These are phyloP conservation scores for Botrytis aclada DNA, from an alignment of 2,329 filamentous ascomycete genomes.

Conservation along the genomic window DNA sequence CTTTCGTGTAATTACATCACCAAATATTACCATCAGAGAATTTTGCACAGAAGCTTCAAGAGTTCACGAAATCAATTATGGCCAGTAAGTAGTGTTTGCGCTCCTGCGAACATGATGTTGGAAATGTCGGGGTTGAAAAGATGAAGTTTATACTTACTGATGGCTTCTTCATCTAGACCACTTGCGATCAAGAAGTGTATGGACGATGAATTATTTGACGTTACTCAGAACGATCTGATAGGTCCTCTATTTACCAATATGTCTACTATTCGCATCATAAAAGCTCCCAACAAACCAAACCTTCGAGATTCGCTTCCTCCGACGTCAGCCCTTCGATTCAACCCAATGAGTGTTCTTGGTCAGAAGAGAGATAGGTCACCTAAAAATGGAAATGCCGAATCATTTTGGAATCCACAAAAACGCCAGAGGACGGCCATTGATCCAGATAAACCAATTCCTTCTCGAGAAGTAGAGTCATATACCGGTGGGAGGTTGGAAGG, in stretches of 20 bases:
- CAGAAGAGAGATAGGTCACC: slow-evolving; percentile 32
- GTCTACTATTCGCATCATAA: slow-evolving; percentile 34
- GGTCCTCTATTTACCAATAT: slow-evolving; percentile 32
- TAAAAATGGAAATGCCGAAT: slow-evolving; percentile 22
- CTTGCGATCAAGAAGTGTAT: slow-evolving; percentile 37
- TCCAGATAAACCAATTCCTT: slow-evolving; percentile 36
- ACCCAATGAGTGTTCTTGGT: slow-evolving; percentile 21
- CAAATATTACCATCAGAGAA: slow-evolving; percentile 34
- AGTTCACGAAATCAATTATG: slow-evolving; percentile 37
- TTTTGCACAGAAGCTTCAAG: slow-evolving; percentile 36
- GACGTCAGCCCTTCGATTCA: slow-evolving; percentile 36
- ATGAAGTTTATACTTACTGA: background rate
- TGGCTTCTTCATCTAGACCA: slow-evolving; percentile 24
- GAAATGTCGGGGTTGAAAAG: background rate
- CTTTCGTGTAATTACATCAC: slow-evolving; percentile 35
- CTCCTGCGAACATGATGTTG: background rate
- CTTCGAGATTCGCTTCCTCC: slow-evolving; percentile 37
- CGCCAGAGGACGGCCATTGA: slow-evolving; percentile 32
- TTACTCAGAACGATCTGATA: slow-evolving; percentile 34
- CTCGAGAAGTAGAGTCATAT: slow-evolving; percentile 30
- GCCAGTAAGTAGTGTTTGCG: slow-evolving; percentile 30
- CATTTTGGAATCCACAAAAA: slow-evolving; percentile 30
- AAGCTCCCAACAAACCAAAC: slow-evolving; percentile 29
- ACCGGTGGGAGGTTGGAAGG: slow-evolving; percentile 4
- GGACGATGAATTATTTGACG: slow-evolving; percentile 36